These are phyloP conservation scores for Pistacia atlantica DNA, from an alignment of 345 rosid genomes.

Conservation along the genomic window DNA sequence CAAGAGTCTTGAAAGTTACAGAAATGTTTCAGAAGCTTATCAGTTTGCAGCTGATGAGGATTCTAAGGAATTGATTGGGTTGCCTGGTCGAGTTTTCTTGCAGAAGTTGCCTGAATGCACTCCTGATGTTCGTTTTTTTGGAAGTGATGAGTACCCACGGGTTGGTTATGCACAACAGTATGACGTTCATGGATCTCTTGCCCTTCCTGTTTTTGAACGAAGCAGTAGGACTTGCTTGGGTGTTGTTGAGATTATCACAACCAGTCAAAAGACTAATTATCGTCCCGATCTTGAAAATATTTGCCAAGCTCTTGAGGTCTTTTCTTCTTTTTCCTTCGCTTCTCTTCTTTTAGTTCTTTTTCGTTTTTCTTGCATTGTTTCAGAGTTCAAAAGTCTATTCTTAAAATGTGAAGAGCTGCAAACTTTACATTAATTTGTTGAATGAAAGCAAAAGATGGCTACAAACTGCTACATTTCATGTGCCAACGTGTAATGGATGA, in stretches of 20 bases:
- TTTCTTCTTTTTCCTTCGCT: constrained; percentile 28
- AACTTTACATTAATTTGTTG: background rate
- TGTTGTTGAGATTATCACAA: constrained; percentile 85
- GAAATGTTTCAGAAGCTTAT: constrained; percentile 67
- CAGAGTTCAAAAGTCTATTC: constrained; percentile 25
- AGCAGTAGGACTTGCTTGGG: constrained; percentile 80
- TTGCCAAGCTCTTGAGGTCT: constrained; percentile 95
- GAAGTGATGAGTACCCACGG: constrained; percentile 74
- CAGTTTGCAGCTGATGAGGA: constrained; percentile 74
- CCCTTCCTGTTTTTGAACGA: constrained; percentile 80
- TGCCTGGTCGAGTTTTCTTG: constrained; percentile 85
- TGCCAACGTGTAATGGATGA: background rate
- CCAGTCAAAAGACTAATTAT: constrained; percentile 65
- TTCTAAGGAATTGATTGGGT: constrained; percentile 60
- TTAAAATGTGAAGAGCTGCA: constrained; percentile 7
- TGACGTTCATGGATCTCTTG: constrained; percentile 80
- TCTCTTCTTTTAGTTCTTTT: constrained; percentile 1
- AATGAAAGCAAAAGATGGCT: constrained; percentile 1
- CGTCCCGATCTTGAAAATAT: constrained; percentile 70
- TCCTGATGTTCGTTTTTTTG: constrained; percentile 89
- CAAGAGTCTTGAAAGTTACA: constrained; percentile 63
- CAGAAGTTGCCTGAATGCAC: constrained; percentile 91
- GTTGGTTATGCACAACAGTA: constrained; percentile 56
- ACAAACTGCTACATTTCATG: background rate
- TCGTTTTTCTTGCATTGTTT: background rate